Percentiles rank a stretch among this genome's conserved stretches.
Conservation (phyloP, 176 grass and related monocot species). For the Avena eriantha region DNA sequence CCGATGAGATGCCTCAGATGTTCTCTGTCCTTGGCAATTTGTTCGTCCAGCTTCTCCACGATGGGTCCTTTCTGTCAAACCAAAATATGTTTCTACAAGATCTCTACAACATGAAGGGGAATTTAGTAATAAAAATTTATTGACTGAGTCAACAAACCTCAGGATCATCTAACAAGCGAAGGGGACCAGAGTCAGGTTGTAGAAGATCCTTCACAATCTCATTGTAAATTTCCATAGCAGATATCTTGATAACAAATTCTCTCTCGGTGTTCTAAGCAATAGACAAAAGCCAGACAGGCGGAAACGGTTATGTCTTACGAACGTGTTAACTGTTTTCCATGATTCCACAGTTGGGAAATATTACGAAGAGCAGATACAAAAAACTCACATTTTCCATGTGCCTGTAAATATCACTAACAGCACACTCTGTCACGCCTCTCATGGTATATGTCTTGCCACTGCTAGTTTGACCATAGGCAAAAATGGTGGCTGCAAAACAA, state of each 20-base stretch:
- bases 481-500: constrained; percentile 70
- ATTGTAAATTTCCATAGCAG: constrained; percentile 92
- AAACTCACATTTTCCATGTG: constrained; percentile 64
- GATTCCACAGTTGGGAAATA: background rate
- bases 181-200: constrained; percentile 78
- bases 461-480: constrained; percentile 98
- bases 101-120: constrained; percentile 22
- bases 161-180: constrained; percentile 96
- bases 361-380: constrained; percentile 16
- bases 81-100: constrained; percentile 26
- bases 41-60: constrained; percentile 91
- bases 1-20: constrained; percentile 88
- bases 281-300: constrained; percentile 23
- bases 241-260: constrained; percentile 65
- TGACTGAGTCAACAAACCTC: constrained; percentile 60
- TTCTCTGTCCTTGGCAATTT: constrained; percentile 73
- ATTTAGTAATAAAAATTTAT: background rate
- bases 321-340: constrained; percentile 17
- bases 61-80: constrained; percentile 88
- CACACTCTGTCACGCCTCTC: constrained; percentile 84
- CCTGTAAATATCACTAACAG: constrained; percentile 79
- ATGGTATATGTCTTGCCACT: constrained; percentile 99
- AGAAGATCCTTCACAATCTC: constrained; percentile 96
- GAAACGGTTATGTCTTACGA: constrained; percentile 17
- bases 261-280: constrained; percentile 76